Evolutionary conservation across 2,329 filamentous ascomycete species (phyloP).

Genomic region (Sclerotinia glacialis): DNA sequence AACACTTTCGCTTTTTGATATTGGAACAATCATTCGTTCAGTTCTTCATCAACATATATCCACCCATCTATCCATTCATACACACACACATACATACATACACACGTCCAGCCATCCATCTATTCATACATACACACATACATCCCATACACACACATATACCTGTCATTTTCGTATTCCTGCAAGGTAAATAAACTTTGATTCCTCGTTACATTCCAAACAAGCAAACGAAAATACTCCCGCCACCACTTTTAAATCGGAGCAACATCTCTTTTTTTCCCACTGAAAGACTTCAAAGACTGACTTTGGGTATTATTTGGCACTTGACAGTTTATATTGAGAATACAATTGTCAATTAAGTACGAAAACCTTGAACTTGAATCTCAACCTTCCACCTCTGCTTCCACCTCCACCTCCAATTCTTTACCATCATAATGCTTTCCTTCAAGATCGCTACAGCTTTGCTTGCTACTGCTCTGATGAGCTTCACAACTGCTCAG

Average conservation of each 20-base stretch:
- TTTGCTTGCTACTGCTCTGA: slow-evolving; percentile 51
- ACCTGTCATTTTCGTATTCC: neutral
- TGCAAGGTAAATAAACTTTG: slow-evolving; percentile 19
- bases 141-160: too few relatives aligned
- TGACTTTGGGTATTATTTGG: neutral
- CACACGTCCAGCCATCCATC: too few relatives aligned
- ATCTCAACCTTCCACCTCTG: neutral
- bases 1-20: slow-evolving; percentile 17
- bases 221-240: slow-evolving; percentile 11
- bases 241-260: slow-evolving; percentile 21
- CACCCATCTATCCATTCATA: too few relatives aligned
- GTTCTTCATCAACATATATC: neutral
- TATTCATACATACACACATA: too few relatives aligned
- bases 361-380: neutral
- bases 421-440: slow-evolving; percentile 45
- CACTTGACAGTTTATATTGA: neutral
- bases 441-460: slow-evolving; percentile 47
- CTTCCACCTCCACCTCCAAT: too few relatives aligned
- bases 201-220: slow-evolving; percentile 22
- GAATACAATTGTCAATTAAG: neutral
- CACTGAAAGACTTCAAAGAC: neutral
- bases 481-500: slow-evolving; percentile 47
- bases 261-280: slow-evolving; percentile 7
- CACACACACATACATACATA: too few relatives aligned
- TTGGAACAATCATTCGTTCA: neutral